A percentile compares a stretch with the other conserved stretches of the same genome.
Evolutionary conservation across 441 rosid genomes (phyloP).

Genomic region (Aquilaria agallochum): DNA sequence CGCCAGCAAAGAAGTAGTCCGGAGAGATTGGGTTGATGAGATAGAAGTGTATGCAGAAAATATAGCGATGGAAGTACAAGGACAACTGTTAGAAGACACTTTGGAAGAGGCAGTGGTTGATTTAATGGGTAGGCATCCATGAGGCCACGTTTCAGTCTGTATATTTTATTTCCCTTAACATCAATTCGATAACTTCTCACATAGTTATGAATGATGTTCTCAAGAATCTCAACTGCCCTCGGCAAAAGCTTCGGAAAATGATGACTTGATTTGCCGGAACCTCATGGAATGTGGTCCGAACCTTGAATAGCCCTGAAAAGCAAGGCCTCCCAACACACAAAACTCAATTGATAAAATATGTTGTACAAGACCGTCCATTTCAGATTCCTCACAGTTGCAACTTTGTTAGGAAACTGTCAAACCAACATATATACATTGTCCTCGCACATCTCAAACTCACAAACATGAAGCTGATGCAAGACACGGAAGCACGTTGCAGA

Average conservation of each 20-base stretch:
- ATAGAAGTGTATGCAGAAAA: constrained; percentile 47
- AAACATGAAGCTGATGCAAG: background rate
- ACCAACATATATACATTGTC: background rate
- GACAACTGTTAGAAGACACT: constrained; percentile 62
- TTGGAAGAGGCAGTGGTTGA: constrained; percentile 71
- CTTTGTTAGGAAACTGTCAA: background rate
- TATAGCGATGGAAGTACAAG: constrained; percentile 53
- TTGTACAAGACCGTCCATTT: background rate
- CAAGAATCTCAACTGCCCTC: background rate
- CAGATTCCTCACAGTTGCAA: background rate
- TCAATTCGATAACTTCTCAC: background rate
- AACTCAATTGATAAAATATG: background rate
- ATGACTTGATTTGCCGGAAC: too few species aligned
- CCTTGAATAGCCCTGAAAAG: too few species aligned
- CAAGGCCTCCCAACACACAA: too few species aligned
- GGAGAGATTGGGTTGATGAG: constrained; percentile 54
- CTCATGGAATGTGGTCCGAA: too few species aligned
- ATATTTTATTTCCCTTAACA: background rate
- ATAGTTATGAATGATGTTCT: background rate
- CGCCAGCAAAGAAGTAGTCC: constrained; percentile 61
- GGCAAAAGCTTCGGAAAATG: background rate
- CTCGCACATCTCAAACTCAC: background rate
- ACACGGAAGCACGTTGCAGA: too few species aligned
- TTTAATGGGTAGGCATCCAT: constrained; percentile 28
- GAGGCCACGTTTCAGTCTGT: constrained; percentile 13